These are phyloP conservation scores for Plenodomus lindquistii DNA, from an alignment of 2,329 filamentous ascomycete species.

Conservation along the genomic window DNA sequence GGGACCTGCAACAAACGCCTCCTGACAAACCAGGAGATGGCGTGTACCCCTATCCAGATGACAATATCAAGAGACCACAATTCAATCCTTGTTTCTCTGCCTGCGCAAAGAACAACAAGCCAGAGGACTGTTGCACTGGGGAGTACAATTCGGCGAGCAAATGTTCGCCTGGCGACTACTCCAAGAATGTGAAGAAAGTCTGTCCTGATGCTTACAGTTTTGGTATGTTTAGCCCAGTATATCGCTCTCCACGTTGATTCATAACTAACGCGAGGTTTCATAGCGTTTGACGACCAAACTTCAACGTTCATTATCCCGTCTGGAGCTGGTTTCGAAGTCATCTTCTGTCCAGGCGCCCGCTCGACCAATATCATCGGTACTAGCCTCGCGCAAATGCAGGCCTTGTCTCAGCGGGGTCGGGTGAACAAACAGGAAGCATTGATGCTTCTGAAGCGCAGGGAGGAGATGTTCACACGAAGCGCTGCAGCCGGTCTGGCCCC, in stretches of 20 bases:
- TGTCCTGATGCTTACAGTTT: slow-evolving; percentile 87
- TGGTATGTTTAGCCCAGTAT: slow-evolving; percentile 54
- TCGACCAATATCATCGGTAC: slow-evolving; percentile 54
- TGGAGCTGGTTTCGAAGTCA: slow-evolving; percentile 76
- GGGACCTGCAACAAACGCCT: slow-evolving; percentile 71
- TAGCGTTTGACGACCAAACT: slow-evolving; percentile 61
- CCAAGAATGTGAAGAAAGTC: slow-evolving; percentile 69
- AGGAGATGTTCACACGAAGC: slow-evolving; percentile 22
- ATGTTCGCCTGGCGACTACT: slow-evolving; percentile 71
- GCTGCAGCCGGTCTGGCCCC: slow-evolving; percentile 7
- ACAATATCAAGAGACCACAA: slow-evolving; percentile 67
- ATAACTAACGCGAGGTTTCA: neutral
- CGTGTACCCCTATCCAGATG: slow-evolving; percentile 79
- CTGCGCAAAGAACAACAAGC: slow-evolving; percentile 69
- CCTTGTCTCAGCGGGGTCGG: slow-evolving; percentile 36
- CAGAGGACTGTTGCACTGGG: slow-evolving; percentile 76
- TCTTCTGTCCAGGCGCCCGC: slow-evolving; percentile 70
- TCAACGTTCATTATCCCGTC: slow-evolving; percentile 62
- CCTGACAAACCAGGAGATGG: slow-evolving; percentile 73
- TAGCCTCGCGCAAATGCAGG: slow-evolving; percentile 38
- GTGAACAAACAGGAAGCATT: slow-evolving; percentile 32
- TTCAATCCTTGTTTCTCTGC: slow-evolving; percentile 81
- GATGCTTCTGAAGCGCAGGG: slow-evolving; percentile 17
- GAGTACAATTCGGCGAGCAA: slow-evolving; percentile 64
- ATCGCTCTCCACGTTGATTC: neutral